These are phyloP conservation scores for Microsporum audouinii DNA, from an alignment of 2,329 filamentous ascomycete species.

Conservation along the genomic window DNA sequence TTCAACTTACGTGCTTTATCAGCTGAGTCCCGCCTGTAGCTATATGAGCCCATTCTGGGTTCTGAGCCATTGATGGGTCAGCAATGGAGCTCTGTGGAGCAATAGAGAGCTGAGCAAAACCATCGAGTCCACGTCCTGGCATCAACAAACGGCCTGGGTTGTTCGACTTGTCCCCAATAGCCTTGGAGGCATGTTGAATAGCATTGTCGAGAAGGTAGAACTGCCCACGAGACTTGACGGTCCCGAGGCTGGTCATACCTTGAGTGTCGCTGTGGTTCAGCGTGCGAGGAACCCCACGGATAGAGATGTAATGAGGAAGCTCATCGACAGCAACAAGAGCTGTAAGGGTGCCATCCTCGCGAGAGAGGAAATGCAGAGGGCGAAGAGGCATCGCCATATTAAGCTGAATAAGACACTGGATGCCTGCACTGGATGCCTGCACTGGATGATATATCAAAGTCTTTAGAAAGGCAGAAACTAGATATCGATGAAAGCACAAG, in stretches of 20 bases:
- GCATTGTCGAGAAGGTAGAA: conserved; percentile 27
- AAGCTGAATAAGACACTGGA: not conserved
- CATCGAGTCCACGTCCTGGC: not conserved
- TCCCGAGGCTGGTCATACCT: conserved; percentile 35
- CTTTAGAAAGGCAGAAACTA: conserved; percentile 4
- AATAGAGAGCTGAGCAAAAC: not conserved
- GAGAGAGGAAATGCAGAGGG: conserved; percentile 34
- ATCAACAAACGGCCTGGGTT: not conserved
- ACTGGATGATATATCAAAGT: not conserved
- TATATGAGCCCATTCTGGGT: not conserved
- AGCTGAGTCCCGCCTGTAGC: not conserved
- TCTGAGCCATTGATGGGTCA: not conserved
- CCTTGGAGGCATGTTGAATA: conserved; percentile 1
- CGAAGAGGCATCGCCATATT: conserved; percentile 17
- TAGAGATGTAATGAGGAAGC: conserved; percentile 27
- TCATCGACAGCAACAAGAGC: conserved; percentile 38
- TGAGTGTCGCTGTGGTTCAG: conserved; percentile 29
- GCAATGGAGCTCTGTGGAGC: not conserved
- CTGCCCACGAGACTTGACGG: conserved; percentile 22
- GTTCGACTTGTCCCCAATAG: not conserved
- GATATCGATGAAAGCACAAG: not conserved
- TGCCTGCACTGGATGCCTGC: not conserved
- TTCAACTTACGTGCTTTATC: conserved; percentile 1
- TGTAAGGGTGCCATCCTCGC: conserved; percentile 31
- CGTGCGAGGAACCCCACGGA: conserved; percentile 29